phyloP scores from a whole-genome alignment of 75 land plant species.

The Picea sitchensis region DNA sequence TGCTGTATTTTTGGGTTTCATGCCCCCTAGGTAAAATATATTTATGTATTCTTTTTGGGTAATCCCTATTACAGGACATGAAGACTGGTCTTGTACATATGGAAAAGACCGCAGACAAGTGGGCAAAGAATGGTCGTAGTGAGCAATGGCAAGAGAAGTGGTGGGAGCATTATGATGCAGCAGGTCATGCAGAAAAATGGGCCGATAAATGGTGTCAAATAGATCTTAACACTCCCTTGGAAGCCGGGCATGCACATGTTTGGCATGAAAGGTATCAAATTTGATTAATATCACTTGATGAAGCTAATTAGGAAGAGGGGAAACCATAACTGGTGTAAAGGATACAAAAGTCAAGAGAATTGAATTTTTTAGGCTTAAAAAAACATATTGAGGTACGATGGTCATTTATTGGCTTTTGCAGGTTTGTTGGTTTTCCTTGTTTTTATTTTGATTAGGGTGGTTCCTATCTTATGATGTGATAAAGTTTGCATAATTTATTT shows the following conservation, averaged over 20 bases:
- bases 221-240: conserved; percentile 69
- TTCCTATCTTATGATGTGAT: neutral
- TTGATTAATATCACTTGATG: neutral
- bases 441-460: neutral
- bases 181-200: conserved; percentile 92
- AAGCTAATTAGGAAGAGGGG: neutral
- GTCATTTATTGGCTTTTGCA: neutral
- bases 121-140: conserved; percentile 81
- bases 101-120: conserved; percentile 94
- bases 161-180: conserved; percentile 92
- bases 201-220: conserved; percentile 96
- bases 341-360: neutral
- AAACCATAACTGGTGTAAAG: neutral
- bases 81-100: conserved; percentile 64
- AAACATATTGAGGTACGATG: neutral
- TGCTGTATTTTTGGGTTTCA: neutral
- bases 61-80: conserved; percentile 37
- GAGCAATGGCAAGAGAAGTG: conserved; percentile 97
- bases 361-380: neutral
- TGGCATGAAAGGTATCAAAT: conserved; percentile 92
- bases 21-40: too few relatives aligned
- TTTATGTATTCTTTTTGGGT: neutral
- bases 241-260: conserved; percentile 95
- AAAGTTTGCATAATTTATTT: neutral
- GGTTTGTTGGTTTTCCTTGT: neutral